phyloP scores from a whole-genome alignment of 2,329 filamentous ascomycete genomes.

The Pseudocercospora cruenta region DNA sequence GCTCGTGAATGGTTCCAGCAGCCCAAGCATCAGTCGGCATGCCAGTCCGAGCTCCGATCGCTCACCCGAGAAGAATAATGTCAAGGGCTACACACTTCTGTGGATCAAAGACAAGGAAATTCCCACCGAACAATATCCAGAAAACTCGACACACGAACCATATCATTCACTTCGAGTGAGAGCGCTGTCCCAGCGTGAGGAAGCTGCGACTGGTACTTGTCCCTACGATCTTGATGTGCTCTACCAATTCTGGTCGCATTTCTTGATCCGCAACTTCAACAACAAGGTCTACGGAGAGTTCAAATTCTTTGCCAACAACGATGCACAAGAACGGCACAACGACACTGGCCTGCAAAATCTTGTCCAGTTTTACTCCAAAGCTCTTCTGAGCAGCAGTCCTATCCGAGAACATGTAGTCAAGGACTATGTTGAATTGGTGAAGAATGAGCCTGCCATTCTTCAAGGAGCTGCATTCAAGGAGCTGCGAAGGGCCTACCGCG shows the following conservation, averaged over 20 bases:
- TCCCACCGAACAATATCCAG: slow-evolving; percentile 48
- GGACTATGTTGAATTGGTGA: slow-evolving; percentile 61
- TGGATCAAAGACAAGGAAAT: slow-evolving; percentile 56
- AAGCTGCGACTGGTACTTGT: slow-evolving; percentile 48
- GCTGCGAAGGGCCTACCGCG: slow-evolving; percentile 57
- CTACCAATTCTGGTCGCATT: slow-evolving; percentile 76
- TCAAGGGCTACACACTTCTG: slow-evolving; percentile 42
- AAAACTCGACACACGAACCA: slow-evolving; percentile 52
- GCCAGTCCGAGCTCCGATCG: slow-evolving; percentile 25
- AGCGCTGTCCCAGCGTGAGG: slow-evolving; percentile 54
- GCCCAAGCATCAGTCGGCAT: slow-evolving; percentile 19
- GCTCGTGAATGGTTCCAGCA: slow-evolving; percentile 30
- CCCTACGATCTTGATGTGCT: slow-evolving; percentile 66
- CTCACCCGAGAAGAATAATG: slow-evolving; percentile 25
- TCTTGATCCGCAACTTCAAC: slow-evolving; percentile 74
- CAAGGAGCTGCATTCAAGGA: slow-evolving; percentile 54
- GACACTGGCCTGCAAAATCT: slow-evolving; percentile 64
- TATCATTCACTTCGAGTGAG: slow-evolving; percentile 54
- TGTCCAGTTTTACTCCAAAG: slow-evolving; percentile 66
- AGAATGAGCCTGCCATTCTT: slow-evolving; percentile 47
- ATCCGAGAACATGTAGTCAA: slow-evolving; percentile 58
- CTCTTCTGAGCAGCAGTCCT: slow-evolving; percentile 55
- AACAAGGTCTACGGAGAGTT: slow-evolving; percentile 76
- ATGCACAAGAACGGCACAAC: slow-evolving; percentile 57
- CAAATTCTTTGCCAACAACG: slow-evolving; percentile 66